phyloP scores from a whole-genome alignment of 1,284 basidiomycete genomes.

The Xerocomus minutiporus region DNA sequence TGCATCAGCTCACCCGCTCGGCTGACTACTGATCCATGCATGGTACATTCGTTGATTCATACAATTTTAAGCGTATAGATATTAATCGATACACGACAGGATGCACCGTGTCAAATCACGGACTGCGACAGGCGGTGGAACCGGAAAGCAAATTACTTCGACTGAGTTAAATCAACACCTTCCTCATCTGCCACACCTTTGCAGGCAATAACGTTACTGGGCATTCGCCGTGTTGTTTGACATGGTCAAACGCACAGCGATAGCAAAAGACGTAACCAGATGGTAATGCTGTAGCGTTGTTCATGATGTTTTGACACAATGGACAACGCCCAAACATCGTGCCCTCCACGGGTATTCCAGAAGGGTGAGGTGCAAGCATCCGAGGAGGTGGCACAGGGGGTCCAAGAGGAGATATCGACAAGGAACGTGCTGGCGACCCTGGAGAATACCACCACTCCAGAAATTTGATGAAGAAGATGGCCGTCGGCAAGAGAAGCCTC shows the following conservation, averaged over 20 bases:
- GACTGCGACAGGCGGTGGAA: conserved; percentile 3
- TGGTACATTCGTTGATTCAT: neutral
- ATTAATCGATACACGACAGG: neutral
- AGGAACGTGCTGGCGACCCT: conserved; percentile 74
- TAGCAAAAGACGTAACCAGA: conserved; percentile 97
- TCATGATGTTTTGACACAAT: conserved; percentile 70
- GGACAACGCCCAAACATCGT: conserved; percentile 79
- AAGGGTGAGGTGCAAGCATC: conserved; percentile 68
- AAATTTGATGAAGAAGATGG: conserved; percentile 96
- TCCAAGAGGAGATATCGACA: conserved; percentile 56
- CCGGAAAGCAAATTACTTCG: neutral
- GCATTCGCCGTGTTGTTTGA: conserved; percentile 75
- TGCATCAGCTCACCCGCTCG: neutral
- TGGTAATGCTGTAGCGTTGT: conserved; percentile 87
- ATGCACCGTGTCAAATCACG: conserved; percentile 2
- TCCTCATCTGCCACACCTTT: conserved; percentile 78
- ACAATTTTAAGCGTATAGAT: neutral
- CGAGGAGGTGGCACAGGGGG: conserved; percentile 72
- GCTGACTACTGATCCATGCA: neutral
- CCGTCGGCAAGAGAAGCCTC: conserved; percentile 80
- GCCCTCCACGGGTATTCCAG: conserved; percentile 55
- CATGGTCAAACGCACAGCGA: conserved; percentile 83
- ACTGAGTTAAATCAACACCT: conserved; percentile 67
- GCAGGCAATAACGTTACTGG: conserved; percentile 82
- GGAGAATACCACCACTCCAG: conserved; percentile 99